Percentiles rank a stretch among this genome's conserved stretches.
Evolutionary conservation across 2,329 filamentous ascomycete species (phyloP).

Genomic region (Ophiostoma australiae): DNA sequence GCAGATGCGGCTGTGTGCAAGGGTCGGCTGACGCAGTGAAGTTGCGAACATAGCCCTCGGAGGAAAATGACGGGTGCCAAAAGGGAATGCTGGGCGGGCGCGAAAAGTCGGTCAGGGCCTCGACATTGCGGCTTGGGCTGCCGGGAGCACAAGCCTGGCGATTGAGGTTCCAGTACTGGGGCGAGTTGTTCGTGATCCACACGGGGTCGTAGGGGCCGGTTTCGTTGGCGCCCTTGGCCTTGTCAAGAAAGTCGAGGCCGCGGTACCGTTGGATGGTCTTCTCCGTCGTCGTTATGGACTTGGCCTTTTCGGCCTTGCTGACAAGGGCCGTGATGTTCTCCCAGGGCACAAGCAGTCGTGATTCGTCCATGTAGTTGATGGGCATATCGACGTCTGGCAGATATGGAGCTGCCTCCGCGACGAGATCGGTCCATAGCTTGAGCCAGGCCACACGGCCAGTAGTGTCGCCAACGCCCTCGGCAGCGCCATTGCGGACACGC

Average conservation of each 20-base stretch:
- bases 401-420: slow-evolving; percentile 47
- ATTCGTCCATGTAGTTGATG: slow-evolving; percentile 61
- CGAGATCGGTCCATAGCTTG: slow-evolving; percentile 45
- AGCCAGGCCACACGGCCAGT: slow-evolving; percentile 43
- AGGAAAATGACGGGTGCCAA: slow-evolving; percentile 32
- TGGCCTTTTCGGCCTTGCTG: slow-evolving; percentile 42
- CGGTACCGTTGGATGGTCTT: slow-evolving; percentile 43
- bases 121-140: slow-evolving; percentile 43
- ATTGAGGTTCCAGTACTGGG: slow-evolving; percentile 55
- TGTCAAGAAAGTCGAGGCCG: slow-evolving; percentile 38
- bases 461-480: slow-evolving; percentile 38
- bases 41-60: slow-evolving; percentile 49
- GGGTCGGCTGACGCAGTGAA: slow-evolving; percentile 52
- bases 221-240: slow-evolving; percentile 19
- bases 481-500: slow-evolving; percentile 44
- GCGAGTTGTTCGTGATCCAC: slow-evolving; percentile 44
- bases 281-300: slow-evolving; percentile 41
- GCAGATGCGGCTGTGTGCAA: slow-evolving; percentile 49
- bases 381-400: slow-evolving; percentile 63
- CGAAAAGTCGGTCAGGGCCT: slow-evolving; percentile 38
- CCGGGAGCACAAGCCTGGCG: slow-evolving; percentile 53
- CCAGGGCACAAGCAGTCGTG: slow-evolving; percentile 56
- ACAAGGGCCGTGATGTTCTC: slow-evolving; percentile 51
- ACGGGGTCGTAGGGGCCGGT: slow-evolving; percentile 41
- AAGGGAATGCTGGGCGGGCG: slow-evolving; percentile 26